Conservation (phyloP, 1,284 basidiomycete genomes). For the Austroboletus niveus region DNA sequence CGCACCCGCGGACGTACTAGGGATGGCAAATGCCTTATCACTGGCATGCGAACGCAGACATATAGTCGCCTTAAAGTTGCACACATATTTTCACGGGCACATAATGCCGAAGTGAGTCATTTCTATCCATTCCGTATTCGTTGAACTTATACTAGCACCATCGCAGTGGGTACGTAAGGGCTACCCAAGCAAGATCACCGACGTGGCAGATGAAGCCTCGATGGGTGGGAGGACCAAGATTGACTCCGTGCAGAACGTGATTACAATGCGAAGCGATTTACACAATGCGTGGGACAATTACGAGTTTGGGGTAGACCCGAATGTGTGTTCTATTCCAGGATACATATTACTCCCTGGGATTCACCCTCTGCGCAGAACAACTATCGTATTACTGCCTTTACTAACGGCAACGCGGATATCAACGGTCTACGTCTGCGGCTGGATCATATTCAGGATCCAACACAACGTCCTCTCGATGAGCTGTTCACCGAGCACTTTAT, state of each 20-base stretch:
- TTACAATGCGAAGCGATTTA: conserved; percentile 19
- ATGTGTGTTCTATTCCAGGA: conserved; percentile 10
- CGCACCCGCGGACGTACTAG: background rate
- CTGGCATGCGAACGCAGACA: conserved; percentile 8
- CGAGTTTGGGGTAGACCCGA: conserved; percentile 22
- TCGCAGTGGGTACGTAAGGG: conserved; percentile 9
- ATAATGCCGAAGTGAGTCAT: conserved; percentile 15
- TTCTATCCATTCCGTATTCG: background rate
- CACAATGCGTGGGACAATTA: conserved; percentile 21
- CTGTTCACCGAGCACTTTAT: conserved; percentile 25
- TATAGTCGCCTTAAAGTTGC: conserved; percentile 18
- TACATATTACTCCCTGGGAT: background rate
- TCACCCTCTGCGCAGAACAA: conserved; percentile 10
- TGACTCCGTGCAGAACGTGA: conserved; percentile 21
- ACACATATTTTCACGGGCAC: conserved; percentile 23
- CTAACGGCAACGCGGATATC: conserved; percentile 13
- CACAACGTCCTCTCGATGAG: conserved; percentile 22
- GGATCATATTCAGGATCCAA: conserved; percentile 23
- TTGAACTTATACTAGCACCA: conserved; percentile 3
- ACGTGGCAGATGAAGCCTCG: background rate
- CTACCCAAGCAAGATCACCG: conserved; percentile 13
- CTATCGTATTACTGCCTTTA: conserved; percentile 21
- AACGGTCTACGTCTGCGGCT: conserved; percentile 17
- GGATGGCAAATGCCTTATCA: conserved; percentile 18
- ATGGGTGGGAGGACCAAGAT: background rate